Base-by-base conservation (phyloP, 2,329 filamentous ascomycete genomes). In the Capronia americana region DNA sequence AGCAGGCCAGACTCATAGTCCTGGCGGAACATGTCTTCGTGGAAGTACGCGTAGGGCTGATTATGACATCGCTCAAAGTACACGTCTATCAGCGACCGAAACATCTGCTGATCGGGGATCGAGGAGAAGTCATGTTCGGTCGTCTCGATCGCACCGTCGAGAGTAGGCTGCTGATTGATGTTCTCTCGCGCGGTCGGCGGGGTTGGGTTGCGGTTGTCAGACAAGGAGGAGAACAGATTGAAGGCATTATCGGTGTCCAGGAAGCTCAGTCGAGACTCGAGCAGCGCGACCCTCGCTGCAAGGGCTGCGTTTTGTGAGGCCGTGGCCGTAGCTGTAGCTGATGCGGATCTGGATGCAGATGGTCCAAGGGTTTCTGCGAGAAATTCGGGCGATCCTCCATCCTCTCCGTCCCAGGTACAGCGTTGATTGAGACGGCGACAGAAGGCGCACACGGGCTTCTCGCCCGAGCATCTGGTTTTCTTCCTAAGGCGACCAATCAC, bases 31-130 rank as follows among this genome's bases (percentile, higher is more conserved):
- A 66, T 73, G 0, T 53, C 57, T 59, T 79, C 77, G 34, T 78
- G 76, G 65, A 80, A 78, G 56, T 75, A 78, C 0, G 74, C 76
- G 65, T 80, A 80, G 1, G 78, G 78, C 34, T 79, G 76, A 38
- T 78, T 79, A 51, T 80, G 78, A 23, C 73, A 75, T 44, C 73
- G 74, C 14, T 58, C 34, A 57, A 80, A 80, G 55, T 76, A 80
- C 6, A 74, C 72, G 61, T 76, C 72, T 17, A 74, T 51, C 26
- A 65, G 30, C 5, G 50, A 50, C 11, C 41, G 57, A 24, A 65
- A 57, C 7, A 57, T 32, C 14, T 24, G 5, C 2, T 23, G 30
- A 12, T 61, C 51, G 4, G 63, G 63, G 23, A 65, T 41, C 23
- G 34, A 51, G 11, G 44, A 28, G 44, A 61, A 65, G 20, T 65